Conservation (phyloP, 2,329 filamentous ascomycete species). For the Aspergillus glaucus region DNA sequence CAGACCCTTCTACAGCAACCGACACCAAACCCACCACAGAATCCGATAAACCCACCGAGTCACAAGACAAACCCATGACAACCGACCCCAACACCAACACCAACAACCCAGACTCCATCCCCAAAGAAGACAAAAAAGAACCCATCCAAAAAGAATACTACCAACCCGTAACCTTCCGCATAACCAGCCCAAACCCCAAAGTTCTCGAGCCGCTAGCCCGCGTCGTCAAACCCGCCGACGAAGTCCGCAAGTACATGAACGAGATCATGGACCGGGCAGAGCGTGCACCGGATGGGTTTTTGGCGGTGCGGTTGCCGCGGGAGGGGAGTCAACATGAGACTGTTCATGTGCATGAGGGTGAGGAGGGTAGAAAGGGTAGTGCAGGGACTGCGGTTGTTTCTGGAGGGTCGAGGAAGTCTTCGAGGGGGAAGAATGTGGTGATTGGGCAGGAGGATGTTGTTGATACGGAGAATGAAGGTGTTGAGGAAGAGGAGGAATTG, state of each 20-base stretch:
- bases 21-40: background rate
- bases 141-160: slow-evolving; percentile 40
- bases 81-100: background rate
- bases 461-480: slow-evolving; percentile 19
- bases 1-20: background rate
- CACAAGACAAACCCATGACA: background rate
- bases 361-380: slow-evolving; percentile 14
- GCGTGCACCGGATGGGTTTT: slow-evolving; percentile 49
- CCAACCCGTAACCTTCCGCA: slow-evolving; percentile 51
- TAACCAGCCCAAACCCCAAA: slow-evolving; percentile 47
- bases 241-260: slow-evolving; percentile 51
- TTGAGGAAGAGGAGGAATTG: slow-evolving; percentile 28
- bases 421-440: slow-evolving; percentile 15
- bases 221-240: slow-evolving; percentile 49
- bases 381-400: slow-evolving; percentile 8
- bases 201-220: slow-evolving; percentile 51
- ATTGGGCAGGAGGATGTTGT: slow-evolving; percentile 13
- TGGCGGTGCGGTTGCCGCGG: slow-evolving; percentile 51
- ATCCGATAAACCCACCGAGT: too few relatives aligned
- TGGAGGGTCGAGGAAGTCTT: slow-evolving; percentile 16
- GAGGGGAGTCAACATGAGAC: slow-evolving; percentile 24
- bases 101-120: slow-evolving; percentile 3
- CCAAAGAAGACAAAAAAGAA: slow-evolving; percentile 10
- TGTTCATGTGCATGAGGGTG: slow-evolving; percentile 17
- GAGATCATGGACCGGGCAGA: slow-evolving; percentile 52